Evolutionary conservation across 148 eudicot genomes (phyloP), one percentile per base, ranked within the genome.

Genomic region (Rhododendron griersonianum): DNA sequence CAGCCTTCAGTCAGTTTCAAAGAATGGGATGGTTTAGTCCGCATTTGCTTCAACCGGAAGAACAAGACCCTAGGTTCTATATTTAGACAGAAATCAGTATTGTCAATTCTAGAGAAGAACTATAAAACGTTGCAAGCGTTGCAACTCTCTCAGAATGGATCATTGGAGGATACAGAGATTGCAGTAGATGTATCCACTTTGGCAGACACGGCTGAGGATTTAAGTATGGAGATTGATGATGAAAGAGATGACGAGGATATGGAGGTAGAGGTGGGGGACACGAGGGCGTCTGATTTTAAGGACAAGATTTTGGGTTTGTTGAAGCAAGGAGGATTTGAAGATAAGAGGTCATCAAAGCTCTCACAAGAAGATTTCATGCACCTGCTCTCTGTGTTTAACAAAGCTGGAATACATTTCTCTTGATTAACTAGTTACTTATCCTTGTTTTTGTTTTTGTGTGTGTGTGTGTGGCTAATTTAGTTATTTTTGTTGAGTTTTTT

Each of bases 1-100:
- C 94, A 92, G 57, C 96, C 98, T n/a, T 86, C 88, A 0, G 92
- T 90, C 75, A 95, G 92, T 80, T 94, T 94, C 21, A 95, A 93
- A 86, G 99, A 96, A 80, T 96, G 99, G 99, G 98, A 95, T 86
- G 98, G 98, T 45, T 86, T 96, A 67, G 91, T 96, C 21, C 86
- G 96, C 28, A 86, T 95, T 15, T 95, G 99, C 89, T 96, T 96
- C 85, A 95, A 92, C 37, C 85, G 99, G 47, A 96, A 93, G 85
- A 96, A 95, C 90, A 96, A 94, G 82, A 96, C 99, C 21, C 84
- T 96, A 1, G 98, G 98, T 41, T 85, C 99, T 9, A 89, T 94
- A 30, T 97, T 97, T 67, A 94, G 86, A 83, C 98, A 94, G 76
- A 96, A 95, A 83, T 89, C 89, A 16, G 93, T 92, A 4, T 90